Base-by-base conservation (phyloP, 1,139 yeast genomes). In the Magnusiomyces tetraspermus region DNA sequence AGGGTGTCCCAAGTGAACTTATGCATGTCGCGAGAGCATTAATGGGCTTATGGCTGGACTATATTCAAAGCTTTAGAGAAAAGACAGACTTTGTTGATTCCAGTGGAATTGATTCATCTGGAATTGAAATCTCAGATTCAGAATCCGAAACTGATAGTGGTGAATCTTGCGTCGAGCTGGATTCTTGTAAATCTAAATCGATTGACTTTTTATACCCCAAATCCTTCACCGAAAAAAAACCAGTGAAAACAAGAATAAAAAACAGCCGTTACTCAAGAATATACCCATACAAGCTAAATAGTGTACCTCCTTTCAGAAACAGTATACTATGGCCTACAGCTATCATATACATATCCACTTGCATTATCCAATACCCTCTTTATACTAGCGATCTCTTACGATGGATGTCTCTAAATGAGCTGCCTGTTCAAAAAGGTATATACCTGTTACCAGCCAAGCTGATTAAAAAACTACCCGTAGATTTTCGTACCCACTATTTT, bases 301-400 rank as follows among this genome's bases (percentile, higher is more conserved):
- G 5, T 10, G 13, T 13, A 41, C 15, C 5, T 6, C 28, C 19
- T 2, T 21, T 41, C 28, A 13, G n/a, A 38, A 30, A 17, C 40
- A n/a, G 17, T 2, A 19, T 30, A 23, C 26, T 21, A 3, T 45
- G 37, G 48, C 52, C 26, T 38, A 36, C 41, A 47, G 49, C 48
- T 26, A 23, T 51, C 28, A 37, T 40, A 28, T 49, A 38, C 37
- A 17, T 45, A 17, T 17, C 48, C 13, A 11, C 68, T 49, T 54
- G 63, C 24, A 31, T 60, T 31, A 49, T 67, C 36, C 50, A 60
- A 33, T 31, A 59, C 6, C 71, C 70, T 1, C 57, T 67, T 10
- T 65, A 64, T 52, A 31, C 63, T 1, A 56, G 58, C 44, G 72
- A 68, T 49, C 55, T 68, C 49, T 47, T 56, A 37, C 60, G 62